Base-by-base conservation (phyloP, 176 grass and related monocot genomes). In the Elaeis guineensis region DNA sequence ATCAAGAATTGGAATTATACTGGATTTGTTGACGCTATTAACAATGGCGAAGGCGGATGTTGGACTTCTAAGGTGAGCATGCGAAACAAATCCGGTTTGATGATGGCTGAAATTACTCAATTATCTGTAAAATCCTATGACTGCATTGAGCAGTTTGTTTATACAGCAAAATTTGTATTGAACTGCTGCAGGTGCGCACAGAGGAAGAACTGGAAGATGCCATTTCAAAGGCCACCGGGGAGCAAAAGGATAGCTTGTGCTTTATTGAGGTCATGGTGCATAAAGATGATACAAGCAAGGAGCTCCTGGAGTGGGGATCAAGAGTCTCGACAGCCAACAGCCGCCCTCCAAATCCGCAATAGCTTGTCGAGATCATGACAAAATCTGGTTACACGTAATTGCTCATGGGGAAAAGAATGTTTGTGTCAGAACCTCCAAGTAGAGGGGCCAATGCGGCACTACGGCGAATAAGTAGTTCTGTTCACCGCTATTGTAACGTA, bases 1-100 rank as follows among this genome's bases (percentile, higher is more conserved):
- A 65, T 52, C 25, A 65, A 65, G 63, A 65, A 65, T 23, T 52
- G 17, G 64, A 67, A 54, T 49, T 67, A 67, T 25, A 32, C 51
- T 21, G 64, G 25, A 29, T 50, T 67, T 30, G 64, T 67, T 6
- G 64, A 54, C 8, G 51, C 64, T 22, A 54, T 67, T 2, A 30
- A 54, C 64, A 67, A 54, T 19, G 24, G 51, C 1, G 51, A 21
- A 19, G 64, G 50, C 3, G 29, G 19, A 30, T 67, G 51, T 35
- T 55, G 50, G 21, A 67, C 24, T 54, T 18, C 22, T 25, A 67
- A 67, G 25, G 51, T 67, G 62, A 65, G 19, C 35, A 44, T 14
- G 9, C 2, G 8, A 44, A 44, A 2, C 35, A 9, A 44, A 2
- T 35, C 32, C 32, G 1, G 6, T 35, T 35, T 9, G 32, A 9